These are phyloP conservation scores for Cladosporium sp. DNA, from an alignment of 2,329 filamentous ascomycete genomes.

Conservation along the genomic window DNA sequence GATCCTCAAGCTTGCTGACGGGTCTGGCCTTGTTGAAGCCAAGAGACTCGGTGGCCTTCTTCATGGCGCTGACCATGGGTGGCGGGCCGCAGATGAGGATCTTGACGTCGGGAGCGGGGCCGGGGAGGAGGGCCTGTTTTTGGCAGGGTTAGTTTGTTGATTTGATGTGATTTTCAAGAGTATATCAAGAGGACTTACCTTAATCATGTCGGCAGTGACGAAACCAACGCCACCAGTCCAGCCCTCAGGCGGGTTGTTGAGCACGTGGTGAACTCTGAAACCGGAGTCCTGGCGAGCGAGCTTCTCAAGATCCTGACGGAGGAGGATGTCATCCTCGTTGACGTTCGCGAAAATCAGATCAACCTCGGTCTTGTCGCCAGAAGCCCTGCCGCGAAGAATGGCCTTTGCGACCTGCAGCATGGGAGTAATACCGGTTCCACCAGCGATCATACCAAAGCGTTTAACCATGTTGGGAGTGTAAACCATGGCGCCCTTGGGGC, in stretches of 20 bases:
- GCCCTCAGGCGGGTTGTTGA: conserved; percentile 88
- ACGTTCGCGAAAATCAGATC: conserved; percentile 98
- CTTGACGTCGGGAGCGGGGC: conserved; percentile 82
- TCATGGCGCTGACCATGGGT: conserved; percentile 93
- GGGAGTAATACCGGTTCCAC: conserved; percentile 94
- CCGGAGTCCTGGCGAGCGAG: conserved; percentile 70
- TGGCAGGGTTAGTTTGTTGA: neutral
- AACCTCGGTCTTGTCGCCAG: conserved; percentile 71
- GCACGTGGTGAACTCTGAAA: conserved; percentile 88
- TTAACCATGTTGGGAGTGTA: conserved; percentile 96
- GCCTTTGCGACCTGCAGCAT: conserved; percentile 97
- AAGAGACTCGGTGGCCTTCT: conserved; percentile 86
- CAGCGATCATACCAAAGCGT: conserved; percentile 96
- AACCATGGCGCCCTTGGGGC: conserved; percentile 96
- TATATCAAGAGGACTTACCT: conserved; percentile 40
- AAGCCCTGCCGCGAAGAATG: conserved; percentile 51
- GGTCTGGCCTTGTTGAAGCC: conserved; percentile 89
- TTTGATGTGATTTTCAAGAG: neutral
- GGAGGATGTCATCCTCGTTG: conserved; percentile 82
- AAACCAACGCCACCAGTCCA: conserved; percentile 94
- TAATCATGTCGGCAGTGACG: conserved; percentile 93
- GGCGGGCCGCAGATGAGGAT: conserved; percentile 91
- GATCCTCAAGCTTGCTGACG: conserved; percentile 96
- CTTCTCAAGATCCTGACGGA: conserved; percentile 84
- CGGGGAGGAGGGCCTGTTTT: conserved; percentile 68